Evolutionary conservation across 306 rosid species (phyloP), one percentile per base, ranked within the genome.

Genomic region (Acacia confusa): DNA sequence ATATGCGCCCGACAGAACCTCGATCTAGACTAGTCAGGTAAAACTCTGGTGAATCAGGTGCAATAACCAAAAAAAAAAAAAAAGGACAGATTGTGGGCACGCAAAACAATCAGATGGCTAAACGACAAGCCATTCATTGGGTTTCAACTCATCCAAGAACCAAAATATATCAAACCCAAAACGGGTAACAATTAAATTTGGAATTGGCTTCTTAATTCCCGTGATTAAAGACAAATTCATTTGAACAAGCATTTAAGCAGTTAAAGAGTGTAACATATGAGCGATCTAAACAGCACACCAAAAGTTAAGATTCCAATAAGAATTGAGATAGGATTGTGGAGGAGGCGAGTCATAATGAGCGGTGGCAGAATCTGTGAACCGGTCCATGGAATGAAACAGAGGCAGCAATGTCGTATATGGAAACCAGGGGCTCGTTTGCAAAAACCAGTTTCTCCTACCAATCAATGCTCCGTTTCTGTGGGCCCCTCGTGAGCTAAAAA

Each of bases 381-480:
- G 76, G 12, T 28, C 15, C 15, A 68, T 19, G 60, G 67, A 52
- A n/a, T n/a, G n/a, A n/a, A n/a, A 34, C 75, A 79, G 78, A 63
- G 41, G 45, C 8, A 38, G 34, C 57, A 30, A 22, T 40, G 70
- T 45, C 34, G 19, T 2, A 15, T 24, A 44, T 40, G 45, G 41
- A 25, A 85, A 85, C 89, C 81, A 70, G 86, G 84, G 82, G 92
- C 87, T 73, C 40, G 34, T 38, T 7, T 60, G 43, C 65, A 72
- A 79, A 79, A 87, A 81, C 81, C 88, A 66, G 72, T 58, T 57
- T 79, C 68, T 34, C 9, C 16, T 40, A 41, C 72, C 74, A 79
- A 50, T 69, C 53, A 6, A 60, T 69, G 25, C n/a, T 22, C 9
- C 27, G 68, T 13, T 72, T 45, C 78, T 83, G 61, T 85, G 87